Percentiles rank a stretch among this genome's conserved stretches.
These are phyloP conservation scores for Sambucus nigra DNA, from an alignment of 129 eudicot genomes.

Conservation along the genomic window DNA sequence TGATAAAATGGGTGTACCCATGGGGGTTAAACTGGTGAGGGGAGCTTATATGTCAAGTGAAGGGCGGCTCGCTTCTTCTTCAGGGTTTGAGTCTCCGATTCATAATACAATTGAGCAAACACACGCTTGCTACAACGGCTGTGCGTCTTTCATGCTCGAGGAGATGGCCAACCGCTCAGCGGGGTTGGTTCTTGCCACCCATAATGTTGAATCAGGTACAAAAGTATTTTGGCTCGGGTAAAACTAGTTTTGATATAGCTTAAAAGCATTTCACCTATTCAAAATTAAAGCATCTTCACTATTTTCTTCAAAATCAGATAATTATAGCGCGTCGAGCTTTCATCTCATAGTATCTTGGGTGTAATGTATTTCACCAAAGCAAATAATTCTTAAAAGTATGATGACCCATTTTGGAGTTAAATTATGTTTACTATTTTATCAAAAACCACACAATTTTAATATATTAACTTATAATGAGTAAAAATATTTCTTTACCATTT, in stretches of 20 bases:
- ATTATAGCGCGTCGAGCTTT: too few relatives aligned
- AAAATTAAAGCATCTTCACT: neutral
- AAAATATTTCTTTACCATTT: too few relatives aligned
- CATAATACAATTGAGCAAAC: conserved; percentile 51
- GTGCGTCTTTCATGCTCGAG: conserved; percentile 75
- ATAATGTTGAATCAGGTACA: conserved; percentile 85
- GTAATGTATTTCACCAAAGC: too few relatives aligned
- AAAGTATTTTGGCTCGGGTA: conserved; percentile 6
- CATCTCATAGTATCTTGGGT: too few relatives aligned
- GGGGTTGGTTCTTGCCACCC: conserved; percentile 80
- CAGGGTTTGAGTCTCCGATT: conserved; percentile 67
- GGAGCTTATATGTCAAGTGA: conserved; percentile 91
- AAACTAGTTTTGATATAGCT: conserved; percentile 11
- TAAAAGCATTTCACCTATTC: conserved; percentile 14
- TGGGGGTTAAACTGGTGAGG: conserved; percentile 86
- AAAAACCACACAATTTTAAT: too few relatives aligned
- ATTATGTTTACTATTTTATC: too few relatives aligned
- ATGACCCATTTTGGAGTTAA: too few relatives aligned
- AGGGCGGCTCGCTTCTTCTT: conserved; percentile 39
- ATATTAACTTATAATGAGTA: too few relatives aligned
- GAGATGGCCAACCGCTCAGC: conserved; percentile 59
- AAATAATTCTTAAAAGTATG: too few relatives aligned
- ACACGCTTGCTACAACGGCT: conserved; percentile 55
- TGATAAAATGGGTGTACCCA: conserved; percentile 66
- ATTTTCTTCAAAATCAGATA: too few relatives aligned